Evolutionary conservation across 305 asterid genomes (phyloP).

Genomic region (Plantago lanceolata): DNA sequence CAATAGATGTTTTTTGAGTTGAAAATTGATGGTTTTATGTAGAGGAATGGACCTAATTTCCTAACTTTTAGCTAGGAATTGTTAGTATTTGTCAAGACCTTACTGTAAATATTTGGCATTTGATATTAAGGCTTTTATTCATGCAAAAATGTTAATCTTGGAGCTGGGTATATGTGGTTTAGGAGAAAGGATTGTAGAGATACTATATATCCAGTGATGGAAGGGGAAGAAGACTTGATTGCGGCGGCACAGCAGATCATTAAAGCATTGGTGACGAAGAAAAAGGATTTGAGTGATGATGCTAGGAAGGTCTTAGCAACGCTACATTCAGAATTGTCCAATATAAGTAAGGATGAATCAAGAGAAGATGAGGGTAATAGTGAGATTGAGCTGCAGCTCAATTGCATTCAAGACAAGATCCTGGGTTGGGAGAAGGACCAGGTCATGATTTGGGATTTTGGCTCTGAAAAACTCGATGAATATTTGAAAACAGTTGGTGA

Average conservation of each 20-base stretch:
- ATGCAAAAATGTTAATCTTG: no score
- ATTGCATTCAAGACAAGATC: slow-evolving; percentile 50
- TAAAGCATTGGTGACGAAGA: slow-evolving; percentile 47
- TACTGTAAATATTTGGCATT: no score
- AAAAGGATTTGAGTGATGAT: slow-evolving; percentile 44
- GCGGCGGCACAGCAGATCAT: slow-evolving; percentile 59
- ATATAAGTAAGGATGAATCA: slow-evolving; percentile 30
- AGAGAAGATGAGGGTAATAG: slow-evolving; percentile 29
- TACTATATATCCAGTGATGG: slow-evolving; percentile 26
- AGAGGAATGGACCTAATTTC: no score
- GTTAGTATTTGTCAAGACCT: no score
- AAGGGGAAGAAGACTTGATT: slow-evolving; percentile 66
- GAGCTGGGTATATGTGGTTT: no score
- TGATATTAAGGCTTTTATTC: no score
- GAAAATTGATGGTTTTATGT: no score
- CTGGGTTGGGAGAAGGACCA: slow-evolving; percentile 69
- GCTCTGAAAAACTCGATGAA: slow-evolving; percentile 57
- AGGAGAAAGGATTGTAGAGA: no score
- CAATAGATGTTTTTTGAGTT: no score
- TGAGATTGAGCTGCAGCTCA: slow-evolving; percentile 60
- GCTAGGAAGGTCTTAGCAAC: slow-evolving; percentile 58
- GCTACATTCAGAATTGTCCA: slow-evolving; percentile 59
- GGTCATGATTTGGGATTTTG: slow-evolving; percentile 78
- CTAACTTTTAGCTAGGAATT: no score
- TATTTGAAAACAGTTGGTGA: slow-evolving; percentile 69